phyloP scores from a whole-genome alignment of 2,329 filamentous ascomycete genomes.

The Coniella lustricola region DNA sequence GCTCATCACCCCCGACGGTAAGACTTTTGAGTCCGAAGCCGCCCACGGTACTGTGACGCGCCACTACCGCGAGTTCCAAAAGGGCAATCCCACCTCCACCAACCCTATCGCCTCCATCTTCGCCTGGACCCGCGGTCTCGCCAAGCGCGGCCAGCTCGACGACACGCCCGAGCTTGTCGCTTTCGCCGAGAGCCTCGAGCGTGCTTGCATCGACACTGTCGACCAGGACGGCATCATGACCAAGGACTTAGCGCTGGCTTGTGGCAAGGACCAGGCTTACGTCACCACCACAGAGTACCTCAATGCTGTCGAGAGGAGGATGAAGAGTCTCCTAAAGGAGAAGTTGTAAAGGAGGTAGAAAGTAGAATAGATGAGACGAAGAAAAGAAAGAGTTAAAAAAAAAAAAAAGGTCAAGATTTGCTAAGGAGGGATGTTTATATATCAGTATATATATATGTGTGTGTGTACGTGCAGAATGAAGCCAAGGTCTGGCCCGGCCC shows the following conservation, averaged over 20 bases:
- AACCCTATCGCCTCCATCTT: constrained; percentile 99
- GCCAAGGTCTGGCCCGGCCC: neutral
- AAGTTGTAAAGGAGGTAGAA: constrained; percentile 50
- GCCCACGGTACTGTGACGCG: constrained; percentile 97
- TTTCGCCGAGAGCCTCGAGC: constrained; percentile 87
- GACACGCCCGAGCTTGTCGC: constrained; percentile 83
- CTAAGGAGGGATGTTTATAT: neutral
- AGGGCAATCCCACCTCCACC: constrained; percentile 92
- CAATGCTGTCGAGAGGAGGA: constrained; percentile 80
- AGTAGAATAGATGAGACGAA: neutral
- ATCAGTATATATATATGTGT: neutral
- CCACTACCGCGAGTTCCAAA: constrained; percentile 98
- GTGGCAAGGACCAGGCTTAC: constrained; percentile 82
- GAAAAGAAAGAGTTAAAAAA: neutral
- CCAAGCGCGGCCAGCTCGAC: constrained; percentile 90
- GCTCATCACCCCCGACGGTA: constrained; percentile 91
- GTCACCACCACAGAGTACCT: constrained; percentile 92
- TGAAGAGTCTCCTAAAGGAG: constrained; percentile 73
- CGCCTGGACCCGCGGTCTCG: constrained; percentile 91
- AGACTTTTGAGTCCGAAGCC: constrained; percentile 95
- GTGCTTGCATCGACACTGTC: constrained; percentile 90
- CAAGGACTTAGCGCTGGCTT: constrained; percentile 94
- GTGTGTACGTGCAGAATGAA: neutral
- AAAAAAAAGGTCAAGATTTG: neutral
- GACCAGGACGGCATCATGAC: constrained; percentile 96